Evolutionary conservation across 768 basidiomycete genomes (phyloP).

Genomic region (Podaxis carcinomalis): DNA sequence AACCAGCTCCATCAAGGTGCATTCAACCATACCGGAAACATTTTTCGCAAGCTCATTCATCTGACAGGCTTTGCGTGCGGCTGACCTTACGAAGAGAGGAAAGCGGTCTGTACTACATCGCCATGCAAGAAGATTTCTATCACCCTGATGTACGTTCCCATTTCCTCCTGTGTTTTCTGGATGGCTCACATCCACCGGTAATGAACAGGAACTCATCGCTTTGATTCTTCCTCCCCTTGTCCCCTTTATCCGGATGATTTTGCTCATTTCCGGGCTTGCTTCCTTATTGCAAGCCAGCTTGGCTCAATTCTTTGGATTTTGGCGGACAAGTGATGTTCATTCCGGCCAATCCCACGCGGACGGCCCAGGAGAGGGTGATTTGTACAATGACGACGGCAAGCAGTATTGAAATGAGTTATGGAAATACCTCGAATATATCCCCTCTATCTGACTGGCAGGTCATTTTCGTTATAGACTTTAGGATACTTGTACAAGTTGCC

Average conservation of each 20-base stretch:
- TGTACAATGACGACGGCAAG: background rate
- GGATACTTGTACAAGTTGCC: background rate
- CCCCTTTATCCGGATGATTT: conserved; percentile 28
- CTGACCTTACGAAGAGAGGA: conserved; percentile 43
- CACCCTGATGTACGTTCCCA: conserved; percentile 43
- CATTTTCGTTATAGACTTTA: background rate
- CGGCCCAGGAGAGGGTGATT: conserved; percentile 5
- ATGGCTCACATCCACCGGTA: background rate
- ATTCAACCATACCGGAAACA: conserved; percentile 7
- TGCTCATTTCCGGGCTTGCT: conserved; percentile 21
- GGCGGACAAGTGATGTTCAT: conserved; percentile 18
- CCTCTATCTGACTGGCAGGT: background rate
- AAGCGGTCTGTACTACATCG: conserved; percentile 38
- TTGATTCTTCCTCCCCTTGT: conserved; percentile 39
- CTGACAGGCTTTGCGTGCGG: conserved; percentile 42
- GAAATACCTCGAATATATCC: background rate
- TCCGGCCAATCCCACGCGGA: background rate
- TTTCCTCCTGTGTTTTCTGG: background rate
- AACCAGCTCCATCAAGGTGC: conserved; percentile 43
- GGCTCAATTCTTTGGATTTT: conserved; percentile 30
- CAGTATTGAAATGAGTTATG: background rate
- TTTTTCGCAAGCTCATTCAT: background rate
- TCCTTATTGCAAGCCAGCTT: conserved; percentile 26
- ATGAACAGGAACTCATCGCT: conserved; percentile 35
- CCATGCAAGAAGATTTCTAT: conserved; percentile 55